Evolutionary conservation across 2,329 filamentous ascomycete genomes (phyloP).

Genomic region (Neopestalotiopsis sp.): DNA sequence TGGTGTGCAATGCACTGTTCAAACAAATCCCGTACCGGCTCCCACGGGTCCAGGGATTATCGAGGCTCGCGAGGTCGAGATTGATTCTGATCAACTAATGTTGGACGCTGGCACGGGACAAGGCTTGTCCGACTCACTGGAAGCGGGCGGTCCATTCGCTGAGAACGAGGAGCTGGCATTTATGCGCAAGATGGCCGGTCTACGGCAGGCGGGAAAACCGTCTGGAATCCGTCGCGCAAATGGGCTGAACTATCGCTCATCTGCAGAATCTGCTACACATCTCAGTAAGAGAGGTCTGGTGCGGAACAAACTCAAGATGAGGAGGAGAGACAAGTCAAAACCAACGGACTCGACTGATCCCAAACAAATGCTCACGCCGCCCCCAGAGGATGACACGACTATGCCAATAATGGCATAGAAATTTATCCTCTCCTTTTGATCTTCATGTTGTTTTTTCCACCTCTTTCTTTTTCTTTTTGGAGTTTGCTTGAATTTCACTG

Average conservation of each 20-base stretch:
- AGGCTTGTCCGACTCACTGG: constrained; percentile 26
- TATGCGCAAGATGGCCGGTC: constrained; percentile 23
- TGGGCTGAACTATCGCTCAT: constrained; percentile 33
- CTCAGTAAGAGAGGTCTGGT: constrained; percentile 35
- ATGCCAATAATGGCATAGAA: background rate
- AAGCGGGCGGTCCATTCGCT: constrained; percentile 28
- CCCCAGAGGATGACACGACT: background rate
- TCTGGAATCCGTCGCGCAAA: constrained; percentile 32
- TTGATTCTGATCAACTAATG: constrained; percentile 21
- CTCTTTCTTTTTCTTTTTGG: background rate
- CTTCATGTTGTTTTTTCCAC: background rate
- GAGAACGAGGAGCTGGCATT: constrained; percentile 26
- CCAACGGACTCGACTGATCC: background rate
- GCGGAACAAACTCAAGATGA: constrained; percentile 35
- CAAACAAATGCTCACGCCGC: background rate
- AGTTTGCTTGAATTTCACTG: background rate
- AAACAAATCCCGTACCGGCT: constrained; percentile 21
- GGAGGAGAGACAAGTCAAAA: constrained; percentile 22
- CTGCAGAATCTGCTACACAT: constrained; percentile 29
- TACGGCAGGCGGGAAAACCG: constrained; percentile 30
- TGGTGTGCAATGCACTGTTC: constrained; percentile 37
- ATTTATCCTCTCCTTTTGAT: background rate
- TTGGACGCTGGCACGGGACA: constrained; percentile 1
- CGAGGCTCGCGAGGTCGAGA: constrained; percentile 20
- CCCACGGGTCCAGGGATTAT: background rate